Conservation (phyloP, 2,329 filamentous ascomycete genomes). For the Juglanconis sp. region DNA sequence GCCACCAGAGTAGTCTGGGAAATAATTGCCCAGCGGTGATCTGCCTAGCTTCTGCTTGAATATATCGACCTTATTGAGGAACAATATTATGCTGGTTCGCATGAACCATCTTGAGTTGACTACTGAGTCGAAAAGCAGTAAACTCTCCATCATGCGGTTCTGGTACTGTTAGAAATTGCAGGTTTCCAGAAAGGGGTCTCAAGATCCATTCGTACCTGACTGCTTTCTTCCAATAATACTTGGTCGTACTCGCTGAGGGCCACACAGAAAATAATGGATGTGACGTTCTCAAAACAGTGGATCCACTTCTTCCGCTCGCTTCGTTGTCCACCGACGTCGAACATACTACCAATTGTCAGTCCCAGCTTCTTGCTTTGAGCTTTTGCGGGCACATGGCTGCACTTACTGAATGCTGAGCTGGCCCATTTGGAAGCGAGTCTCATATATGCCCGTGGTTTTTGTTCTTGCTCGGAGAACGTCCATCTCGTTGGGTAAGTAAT, state of each 20-base stretch:
- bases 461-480: conserved; percentile 94
- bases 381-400: background rate
- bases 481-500: conserved; percentile 90
- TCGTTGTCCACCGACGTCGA: conserved; percentile 94
- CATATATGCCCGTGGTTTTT: conserved; percentile 98
- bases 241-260: conserved; percentile 98
- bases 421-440: conserved; percentile 97
- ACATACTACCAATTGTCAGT: conserved; percentile 69
- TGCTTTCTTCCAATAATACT: conserved; percentile 92
- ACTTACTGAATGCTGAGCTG: conserved; percentile 97
- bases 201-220: conserved; percentile 64
- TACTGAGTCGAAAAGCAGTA: conserved; percentile 94
- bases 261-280: conserved; percentile 98
- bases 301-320: conserved; percentile 99
- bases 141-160: conserved; percentile 99
- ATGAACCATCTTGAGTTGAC: conserved; percentile 99
- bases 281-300: conserved; percentile 99
- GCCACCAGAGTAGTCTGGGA: conserved; percentile 95
- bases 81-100: conserved; percentile 96
- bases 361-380: background rate
- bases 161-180: conserved; percentile 34
- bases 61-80: conserved; percentile 97
- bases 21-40: conserved; percentile 90
- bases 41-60: conserved; percentile 92
- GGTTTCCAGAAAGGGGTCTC: background rate